Percentiles rank a stretch among this genome's conserved stretches.
These are phyloP conservation scores for Fusarium siculi DNA, from an alignment of 2,329 filamentous ascomycete genomes.

Conservation along the genomic window DNA sequence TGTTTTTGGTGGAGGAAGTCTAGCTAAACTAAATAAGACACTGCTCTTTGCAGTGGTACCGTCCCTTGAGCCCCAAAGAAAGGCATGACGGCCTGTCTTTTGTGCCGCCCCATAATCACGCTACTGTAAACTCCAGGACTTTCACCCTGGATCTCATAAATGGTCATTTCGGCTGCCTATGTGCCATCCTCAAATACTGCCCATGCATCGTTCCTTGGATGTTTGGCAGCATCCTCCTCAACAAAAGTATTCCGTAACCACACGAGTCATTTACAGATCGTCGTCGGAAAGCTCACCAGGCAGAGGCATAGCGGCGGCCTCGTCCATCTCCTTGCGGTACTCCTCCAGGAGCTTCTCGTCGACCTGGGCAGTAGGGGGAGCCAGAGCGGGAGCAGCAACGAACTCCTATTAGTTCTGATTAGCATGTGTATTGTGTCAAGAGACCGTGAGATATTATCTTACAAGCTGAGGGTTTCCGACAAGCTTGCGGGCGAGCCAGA, in stretches of 20 bases:
- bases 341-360: constrained; percentile 82
- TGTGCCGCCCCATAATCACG: constrained; percentile 49
- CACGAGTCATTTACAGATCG: constrained; percentile 62
- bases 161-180: constrained; percentile 51
- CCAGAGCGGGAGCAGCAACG: constrained; percentile 92
- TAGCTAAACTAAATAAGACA: constrained; percentile 50
- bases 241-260: constrained; percentile 44
- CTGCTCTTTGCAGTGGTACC: constrained; percentile 47
- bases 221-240: constrained; percentile 44
- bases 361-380: constrained; percentile 90
- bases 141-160: constrained; percentile 51
- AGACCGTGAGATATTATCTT: constrained; percentile 5
- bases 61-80: constrained; percentile 46
- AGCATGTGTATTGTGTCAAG: constrained; percentile 26
- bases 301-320: constrained; percentile 83
- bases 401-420: constrained; percentile 75
- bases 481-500: constrained; percentile 98
- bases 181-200: constrained; percentile 45
- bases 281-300: constrained; percentile 93
- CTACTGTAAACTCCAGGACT: constrained; percentile 50
- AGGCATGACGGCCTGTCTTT: constrained; percentile 46
- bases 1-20: constrained; percentile 49
- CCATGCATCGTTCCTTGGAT: constrained; percentile 36
- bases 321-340: constrained; percentile 90
- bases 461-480: constrained; percentile 80